Percentiles rank a stretch among this genome's conserved stretches.
Evolutionary conservation across 2,329 filamentous ascomycete species (phyloP).

Genomic region (Trichoderma citrinoviride): DNA sequence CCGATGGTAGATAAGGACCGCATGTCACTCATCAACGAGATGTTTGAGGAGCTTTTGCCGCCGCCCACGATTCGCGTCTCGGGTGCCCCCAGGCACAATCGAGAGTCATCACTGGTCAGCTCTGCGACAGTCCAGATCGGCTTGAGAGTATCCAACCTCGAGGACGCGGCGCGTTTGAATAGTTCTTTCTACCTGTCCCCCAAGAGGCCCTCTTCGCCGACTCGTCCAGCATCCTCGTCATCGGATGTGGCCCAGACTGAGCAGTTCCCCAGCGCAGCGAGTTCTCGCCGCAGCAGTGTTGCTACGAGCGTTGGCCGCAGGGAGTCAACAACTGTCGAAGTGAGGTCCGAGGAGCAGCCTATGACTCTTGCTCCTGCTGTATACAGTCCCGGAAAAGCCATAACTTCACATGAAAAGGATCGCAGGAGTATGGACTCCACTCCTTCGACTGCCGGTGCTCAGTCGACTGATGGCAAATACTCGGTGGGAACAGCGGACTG

Average conservation of each 20-base stretch:
- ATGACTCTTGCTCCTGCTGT: conserved; percentile 51
- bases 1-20: conserved; percentile 7
- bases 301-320: background rate
- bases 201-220: background rate
- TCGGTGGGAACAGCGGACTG: conserved; percentile 22
- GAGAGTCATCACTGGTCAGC: conserved; percentile 62
- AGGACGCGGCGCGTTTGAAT: conserved; percentile 44
- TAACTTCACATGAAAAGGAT: background rate
- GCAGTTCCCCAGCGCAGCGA: background rate
- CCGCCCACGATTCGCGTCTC: conserved; percentile 45
- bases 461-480: background rate
- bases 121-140: conserved; percentile 71
- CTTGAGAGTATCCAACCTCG: conserved; percentile 61
- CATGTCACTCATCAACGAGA: background rate
- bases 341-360: conserved; percentile 24
- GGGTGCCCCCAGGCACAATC: conserved; percentile 42
- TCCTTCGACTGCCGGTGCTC: background rate
- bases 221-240: background rate
- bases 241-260: background rate
- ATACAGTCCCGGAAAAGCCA: conserved; percentile 42
- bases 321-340: conserved; percentile 16
- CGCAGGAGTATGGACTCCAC: background rate
- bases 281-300: background rate
- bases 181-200: conserved; percentile 23
- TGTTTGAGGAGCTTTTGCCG: conserved; percentile 26